Conservation (phyloP, 257 asterid genomes). For the Rhazya stricta region DNA sequence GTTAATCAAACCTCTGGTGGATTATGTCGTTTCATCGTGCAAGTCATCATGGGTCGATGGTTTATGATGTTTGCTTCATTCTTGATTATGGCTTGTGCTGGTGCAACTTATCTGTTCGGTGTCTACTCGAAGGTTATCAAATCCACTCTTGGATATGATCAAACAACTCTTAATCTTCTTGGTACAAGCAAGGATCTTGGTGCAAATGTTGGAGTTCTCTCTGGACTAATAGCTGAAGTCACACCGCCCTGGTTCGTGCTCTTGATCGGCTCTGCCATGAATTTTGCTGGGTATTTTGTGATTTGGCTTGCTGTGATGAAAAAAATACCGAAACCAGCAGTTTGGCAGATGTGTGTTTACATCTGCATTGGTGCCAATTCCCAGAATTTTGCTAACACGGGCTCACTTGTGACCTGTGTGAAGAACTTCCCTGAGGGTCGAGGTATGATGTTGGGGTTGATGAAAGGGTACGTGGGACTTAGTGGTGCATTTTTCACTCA, state of each 20-base stretch:
- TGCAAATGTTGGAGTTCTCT: constrained; percentile 34
- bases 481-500: constrained; percentile 34
- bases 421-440: constrained; percentile 29
- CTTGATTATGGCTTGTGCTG: constrained; percentile 35
- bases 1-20: background rate
- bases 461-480: constrained; percentile 32
- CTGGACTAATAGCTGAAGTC: constrained; percentile 34
- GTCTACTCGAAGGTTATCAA: constrained; percentile 32
- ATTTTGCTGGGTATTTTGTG: constrained; percentile 26
- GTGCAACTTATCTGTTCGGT: constrained; percentile 34
- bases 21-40: constrained; percentile 8
- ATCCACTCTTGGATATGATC: constrained; percentile 31
- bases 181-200: constrained; percentile 31
- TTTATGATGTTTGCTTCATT: constrained; percentile 34
- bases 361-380: constrained; percentile 32
- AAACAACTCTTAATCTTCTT: constrained; percentile 29
- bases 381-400: constrained; percentile 36
- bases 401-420: constrained; percentile 29
- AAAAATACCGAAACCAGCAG: constrained; percentile 23
- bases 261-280: constrained; percentile 21
- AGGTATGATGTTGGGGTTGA: constrained; percentile 29
- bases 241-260: constrained; percentile 31
- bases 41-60: constrained; percentile 30
- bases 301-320: constrained; percentile 31
- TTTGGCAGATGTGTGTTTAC: constrained; percentile 35